Base-by-base conservation (phyloP, 2,329 filamentous ascomycete genomes). In the Xylaria sp. region DNA sequence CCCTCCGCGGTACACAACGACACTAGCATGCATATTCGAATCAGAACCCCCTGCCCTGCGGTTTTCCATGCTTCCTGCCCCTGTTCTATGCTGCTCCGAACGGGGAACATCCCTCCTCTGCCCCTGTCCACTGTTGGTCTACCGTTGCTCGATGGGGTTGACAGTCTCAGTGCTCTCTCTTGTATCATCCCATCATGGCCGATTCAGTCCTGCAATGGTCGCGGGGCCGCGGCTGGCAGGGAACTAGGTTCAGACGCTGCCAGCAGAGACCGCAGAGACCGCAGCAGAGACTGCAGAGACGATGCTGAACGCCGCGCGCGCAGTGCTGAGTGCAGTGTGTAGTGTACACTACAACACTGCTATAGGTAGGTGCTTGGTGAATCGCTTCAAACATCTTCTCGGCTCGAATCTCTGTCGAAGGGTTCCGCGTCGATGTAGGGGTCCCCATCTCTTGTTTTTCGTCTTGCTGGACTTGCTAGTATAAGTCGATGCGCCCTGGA, bases 1-100 rank as follows among this genome's bases (percentile, higher is more conserved):
- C 37, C n/a, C 44, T 25, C 13, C 32, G 25, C 55, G 55, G 37
- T 58, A 58, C 55, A 42, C 55, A 32, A 25, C 57, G 5, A 21
- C 44, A 32, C 50, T 66, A 55, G 48, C 63, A 60, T 60, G 67
- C 63, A 69, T 59, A 60, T 69, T 66, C 63, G 59, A 69, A 62
- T 59, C 66, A 66, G 21, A 21, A 27, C 61, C 50, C 61, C 50
- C 55, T 61, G 51, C 42, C 47, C 48, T 48, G 37, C 47, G 29
- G 57, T 42, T 58, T 60, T 60, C 54, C 58, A 44, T 53, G 48
- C 48, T 61, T 48, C 55, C 63, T 58, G 58, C 58, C 63, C 59
- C 58, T 69, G 65, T 40, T 40, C 47, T n/a, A 54, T 69, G 44
- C 61, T 51, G 40, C 66, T 50, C 29, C 42, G 47, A 47, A 69